These are phyloP conservation scores for Leucocoprinus birnbaumii DNA, from an alignment of 768 basidiomycete species.

Conservation along the genomic window DNA sequence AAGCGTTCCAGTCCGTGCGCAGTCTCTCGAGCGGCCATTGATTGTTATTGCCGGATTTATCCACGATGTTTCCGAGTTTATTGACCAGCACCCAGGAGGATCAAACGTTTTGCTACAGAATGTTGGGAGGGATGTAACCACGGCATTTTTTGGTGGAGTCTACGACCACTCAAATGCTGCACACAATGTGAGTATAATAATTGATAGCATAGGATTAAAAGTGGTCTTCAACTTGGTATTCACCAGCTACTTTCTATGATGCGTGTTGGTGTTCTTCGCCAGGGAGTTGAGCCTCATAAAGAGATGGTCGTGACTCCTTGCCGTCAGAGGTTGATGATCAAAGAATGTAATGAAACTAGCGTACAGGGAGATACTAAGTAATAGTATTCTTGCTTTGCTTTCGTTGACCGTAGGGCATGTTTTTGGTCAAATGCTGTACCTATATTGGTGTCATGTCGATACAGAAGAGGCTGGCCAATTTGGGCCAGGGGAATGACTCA, in stretches of 20 bases:
- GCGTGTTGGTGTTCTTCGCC: constrained; percentile 61
- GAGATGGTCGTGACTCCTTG: constrained; percentile 71
- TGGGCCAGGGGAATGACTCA: no score
- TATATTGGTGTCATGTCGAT: no score
- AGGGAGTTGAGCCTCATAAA: constrained; percentile 53
- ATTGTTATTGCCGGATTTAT: constrained; percentile 91
- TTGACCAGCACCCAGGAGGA: constrained; percentile 92
- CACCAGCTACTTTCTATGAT: constrained; percentile 57
- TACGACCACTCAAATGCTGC: constrained; percentile 89
- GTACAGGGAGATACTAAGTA: no score
- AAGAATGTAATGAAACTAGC: constrained; percentile 59
- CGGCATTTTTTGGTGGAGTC: constrained; percentile 92
- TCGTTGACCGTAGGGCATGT: no score
- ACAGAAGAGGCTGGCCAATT: no score
- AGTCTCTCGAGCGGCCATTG: constrained; percentile 74
- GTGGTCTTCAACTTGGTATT: constrained; percentile 1
- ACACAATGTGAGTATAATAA: constrained; percentile 72
- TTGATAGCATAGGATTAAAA: neutral
- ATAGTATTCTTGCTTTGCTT: no score
- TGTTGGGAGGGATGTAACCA: constrained; percentile 89
- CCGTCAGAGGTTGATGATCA: constrained; percentile 68
- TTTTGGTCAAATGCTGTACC: no score
- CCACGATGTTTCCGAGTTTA: constrained; percentile 82
- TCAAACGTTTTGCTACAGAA: constrained; percentile 79
- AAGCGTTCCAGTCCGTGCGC: constrained; percentile 63